Base-by-base conservation (phyloP, 169 alveolate genomes). In the Besnoitia besnoiti region DNA sequence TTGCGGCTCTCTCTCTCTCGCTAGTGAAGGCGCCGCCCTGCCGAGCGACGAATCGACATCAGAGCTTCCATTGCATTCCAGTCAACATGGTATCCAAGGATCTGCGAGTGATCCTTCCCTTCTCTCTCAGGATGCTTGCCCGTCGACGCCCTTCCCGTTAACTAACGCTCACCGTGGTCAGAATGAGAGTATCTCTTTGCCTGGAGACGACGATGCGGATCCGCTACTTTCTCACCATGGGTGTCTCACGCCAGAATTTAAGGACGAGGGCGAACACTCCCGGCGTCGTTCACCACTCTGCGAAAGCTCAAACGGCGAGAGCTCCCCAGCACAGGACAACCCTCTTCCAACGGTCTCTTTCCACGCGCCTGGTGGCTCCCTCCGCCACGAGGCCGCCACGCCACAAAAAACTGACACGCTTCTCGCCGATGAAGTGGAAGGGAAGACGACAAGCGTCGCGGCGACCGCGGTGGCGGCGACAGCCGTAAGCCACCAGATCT, bases 401-500 rank as follows among this genome's bases (percentile, higher is more conserved):
- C 3, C 67, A 55, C 33, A 55, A 21, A 55, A 55, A n/a, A 1
- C 30, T 5, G 67, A 16, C 33, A 19, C 67, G 67, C 3, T n/a
- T 10, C 12, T 55, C 30, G 33, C 67, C 24, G 33, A 19, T 19
- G 67, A n/a, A 21, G 12, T 55, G 3, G 67, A 5, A 5, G 67
- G 67, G 24, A 55, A 55, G 33, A 16, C 5, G 5, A 21, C 7
- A 5, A 55, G 67, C 27, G 30, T 55, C 33, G 24, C 82, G 44
- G 87, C 87, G 40, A 42, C 87, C 5, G 55, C 59, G 50, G 59
- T 77, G 55, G 87, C 87, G 49, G 55, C 50, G 59, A 77, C 87
- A 14, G 87, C 87, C 3, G 55, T 77, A 2, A 77, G 87, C 21
- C 87, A 77, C 33, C 87, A 77, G 59, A 77, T 77, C 40, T 35